Evolutionary conservation across 306 rosid genomes (phyloP).

Genomic region (Medicago truncatula): MtrunA17r5.0-ANR NC_053049.1:11257501-11258000

Average conservation of each 20-base stretch:
- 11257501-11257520: too few species aligned
- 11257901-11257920: constrained; percentile 12
- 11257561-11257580: too few species aligned
- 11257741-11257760: constrained; percentile 15
- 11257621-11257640: too few species aligned
- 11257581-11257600: too few species aligned
- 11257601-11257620: too few species aligned
- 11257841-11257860: neutral
- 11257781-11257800: neutral
- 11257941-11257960: neutral
- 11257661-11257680: too few species aligned
- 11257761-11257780: constrained; percentile 11
- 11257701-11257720: too few species aligned
- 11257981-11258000: constrained; percentile 31
- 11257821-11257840: constrained; percentile 16
- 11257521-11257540: too few species aligned
- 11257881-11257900: constrained; percentile 27
- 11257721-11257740: too few species aligned
- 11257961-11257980: constrained; percentile 24
- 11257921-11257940: constrained; percentile 7
- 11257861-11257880: constrained; percentile 22
- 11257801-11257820: neutral
- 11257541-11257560: too few species aligned
- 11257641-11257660: too few species aligned
- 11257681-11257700: too few species aligned